Base-by-base conservation (phyloP, 2,329 filamentous ascomycete species). In the Myriosclerotinia curreyana region DNA sequence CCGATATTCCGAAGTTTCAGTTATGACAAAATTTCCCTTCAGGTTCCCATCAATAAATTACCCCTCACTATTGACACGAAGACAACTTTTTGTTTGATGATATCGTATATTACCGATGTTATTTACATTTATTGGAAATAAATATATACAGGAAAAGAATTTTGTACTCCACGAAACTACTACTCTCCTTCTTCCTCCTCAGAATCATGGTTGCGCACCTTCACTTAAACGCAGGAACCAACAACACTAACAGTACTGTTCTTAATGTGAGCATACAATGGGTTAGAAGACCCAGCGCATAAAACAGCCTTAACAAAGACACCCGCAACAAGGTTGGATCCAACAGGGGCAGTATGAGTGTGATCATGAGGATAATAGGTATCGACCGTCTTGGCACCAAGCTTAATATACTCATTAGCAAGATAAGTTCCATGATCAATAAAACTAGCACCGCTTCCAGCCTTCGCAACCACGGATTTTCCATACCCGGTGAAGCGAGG, bases 401-500 rank as follows among this genome's bases (percentile, higher is more conserved):
- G 67, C 31, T 74, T 70, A 71, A 81, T 70, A 66, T 79, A 86
- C 56, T 79, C 78, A 63, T 79, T 77, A 3, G 80, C 81, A 40
- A 80, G 78, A 65, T 85, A 85, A 54, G 77, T 76, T 15, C 81
- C 82, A 68, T 88, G 85, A 67, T 87, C 83, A 2, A 87, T 79
- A 71, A 82, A 87, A 1, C 75, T 75, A 0, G 79, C 79, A 1
- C 77, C 38, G 69, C 75, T 64, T 3, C 72, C 72, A 5, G 66
- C 65, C 68, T 73, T 66, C 71, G 73, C 64, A 0, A 80, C 83
- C 1, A 81, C 80, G 15, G 77, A 74, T 66, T 76, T 68, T 12
- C 81, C 80, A 69, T 87, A 88, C 1, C 71, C 80, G 0, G 85
- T 85, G 69, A 88, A 89, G 3, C 85, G 77, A 22, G 78, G 76